Conservation (phyloP, 2,329 filamentous ascomycete genomes). For the Sarocladium kiliense region DNA sequence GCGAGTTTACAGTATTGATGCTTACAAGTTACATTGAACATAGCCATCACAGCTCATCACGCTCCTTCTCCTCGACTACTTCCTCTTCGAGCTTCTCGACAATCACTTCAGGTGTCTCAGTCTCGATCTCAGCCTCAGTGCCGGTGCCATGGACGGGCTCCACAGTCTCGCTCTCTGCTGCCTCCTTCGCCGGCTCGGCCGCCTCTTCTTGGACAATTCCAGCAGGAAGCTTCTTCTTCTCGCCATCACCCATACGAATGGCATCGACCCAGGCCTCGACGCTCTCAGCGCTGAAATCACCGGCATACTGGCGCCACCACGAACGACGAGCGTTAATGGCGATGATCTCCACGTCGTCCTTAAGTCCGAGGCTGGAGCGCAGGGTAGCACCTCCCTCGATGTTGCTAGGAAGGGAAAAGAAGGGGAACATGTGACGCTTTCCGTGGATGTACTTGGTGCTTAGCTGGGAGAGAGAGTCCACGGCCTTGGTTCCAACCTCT, state of each 20-base stretch:
- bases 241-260: constrained; percentile 83
- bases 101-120: constrained; percentile 20
- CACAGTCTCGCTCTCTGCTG: constrained; percentile 10
- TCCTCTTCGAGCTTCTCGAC: constrained; percentile 15
- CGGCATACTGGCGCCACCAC: constrained; percentile 78
- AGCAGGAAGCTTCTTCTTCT: constrained; percentile 69
- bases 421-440: constrained; percentile 70
- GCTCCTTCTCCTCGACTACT: constrained; percentile 20
- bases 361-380: constrained; percentile 49
- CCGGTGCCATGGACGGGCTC: constrained; percentile 18
- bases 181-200: constrained; percentile 14
- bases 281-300: constrained; percentile 51
- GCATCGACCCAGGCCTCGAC: constrained; percentile 85
- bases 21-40: constrained; percentile 4
- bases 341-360: constrained; percentile 62
- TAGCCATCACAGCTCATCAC: constrained; percentile 45
- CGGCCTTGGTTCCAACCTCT: constrained; percentile 48
- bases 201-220: constrained; percentile 41
- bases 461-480: constrained; percentile 65
- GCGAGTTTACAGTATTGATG: background rate
- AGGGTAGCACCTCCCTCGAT: constrained; percentile 37
- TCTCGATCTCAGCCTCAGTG: constrained; percentile 22
- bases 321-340: constrained; percentile 78
- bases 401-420: constrained; percentile 66
- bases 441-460: constrained; percentile 67